Base-by-base conservation (phyloP, 495 filamentous ascomycete genomes). In the Penicillium cinerascens region DNA sequence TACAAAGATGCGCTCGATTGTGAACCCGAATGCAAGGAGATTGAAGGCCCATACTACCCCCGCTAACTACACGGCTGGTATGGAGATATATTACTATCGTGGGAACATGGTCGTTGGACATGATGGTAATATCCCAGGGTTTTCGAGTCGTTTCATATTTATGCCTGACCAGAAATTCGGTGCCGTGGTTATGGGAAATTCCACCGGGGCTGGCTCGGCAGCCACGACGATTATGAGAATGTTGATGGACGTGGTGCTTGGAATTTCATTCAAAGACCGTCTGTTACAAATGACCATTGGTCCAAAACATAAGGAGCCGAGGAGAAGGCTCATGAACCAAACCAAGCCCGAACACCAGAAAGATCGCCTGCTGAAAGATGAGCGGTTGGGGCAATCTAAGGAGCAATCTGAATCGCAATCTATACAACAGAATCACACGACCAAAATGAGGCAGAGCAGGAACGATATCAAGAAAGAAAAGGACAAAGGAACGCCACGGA, bases 101-200 rank as follows among this genome's bases (percentile, higher is more conserved):
- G 56, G 56, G 4, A 23, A 63, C 39, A 49, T 54, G 52, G 60
- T 63, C 38, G 26, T 59, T 20, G 44, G 52, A 3, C 60, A 63
- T 39, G 39, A 59, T 40, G 60, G 60, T 3, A 26, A 23, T 7
- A 33, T 59, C 16, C 29, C 56, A 2, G 56, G 60, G n/a, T 59
- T 54, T 26, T 43, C 33, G 8, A 56, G 48, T 42, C 47, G 52
- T 4, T 52, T 52, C 41, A 46, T 59, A 36, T 59, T 59, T 27
- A 44, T 59, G n/a, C 60, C 60, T 20, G 60, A 54, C 16, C 42
- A 27, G 18, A 47, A 37, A 26, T 59, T 63, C 44, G 58, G 58
- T 3, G 44, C 40, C 27, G 58, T 60, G 5, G 33, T 60, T 16
- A 22, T 60, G 27, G 58, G 48, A 33, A 60, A 60, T 23, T 52